Conservation (phyloP, 768 basidiomycete species). For the Kwoniella sp. region DNA sequence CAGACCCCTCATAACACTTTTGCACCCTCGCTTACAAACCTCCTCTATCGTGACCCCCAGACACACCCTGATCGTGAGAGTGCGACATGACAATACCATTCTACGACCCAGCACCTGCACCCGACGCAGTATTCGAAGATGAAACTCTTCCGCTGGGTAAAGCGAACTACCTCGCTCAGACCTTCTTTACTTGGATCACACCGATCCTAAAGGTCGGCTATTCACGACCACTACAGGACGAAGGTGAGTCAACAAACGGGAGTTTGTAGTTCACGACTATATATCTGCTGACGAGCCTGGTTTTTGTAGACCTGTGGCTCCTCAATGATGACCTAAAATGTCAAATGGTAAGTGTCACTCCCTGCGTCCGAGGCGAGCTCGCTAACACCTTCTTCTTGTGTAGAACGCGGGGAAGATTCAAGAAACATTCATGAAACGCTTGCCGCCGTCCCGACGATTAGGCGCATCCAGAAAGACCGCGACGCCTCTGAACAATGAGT, state of each 20-base stretch:
- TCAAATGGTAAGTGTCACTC: constrained; percentile 26
- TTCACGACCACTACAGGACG: constrained; percentile 35
- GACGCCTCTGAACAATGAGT: too few relatives aligned
- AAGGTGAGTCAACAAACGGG: constrained; percentile 28
- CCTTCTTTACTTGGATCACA: constrained; percentile 41
- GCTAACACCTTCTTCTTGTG: background rate
- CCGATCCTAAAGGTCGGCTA: constrained; percentile 40
- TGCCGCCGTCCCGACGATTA: constrained; percentile 25
- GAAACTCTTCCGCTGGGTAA: constrained; percentile 23
- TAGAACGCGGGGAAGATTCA: constrained; percentile 23
- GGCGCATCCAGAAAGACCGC: background rate
- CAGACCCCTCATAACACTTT: too few relatives aligned
- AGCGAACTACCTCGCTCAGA: constrained; percentile 31
- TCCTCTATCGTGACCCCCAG: too few relatives aligned
- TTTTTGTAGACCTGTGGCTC: constrained; percentile 28
- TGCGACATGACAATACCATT: constrained; percentile 41
- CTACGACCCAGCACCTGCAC: constrained; percentile 31
- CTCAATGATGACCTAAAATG: constrained; percentile 20
- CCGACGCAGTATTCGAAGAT: constrained; percentile 30
- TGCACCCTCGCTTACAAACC: too few relatives aligned
- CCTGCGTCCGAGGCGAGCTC: background rate
- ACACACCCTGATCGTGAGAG: too few relatives aligned
- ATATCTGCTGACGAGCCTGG: too few relatives aligned
- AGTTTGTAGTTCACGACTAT: too few relatives aligned
- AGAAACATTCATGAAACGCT: constrained; percentile 21